Evolutionary conservation across 352 stramenopile species (phyloP), one percentile per base, ranked within the genome.

Genomic region (Phytophthora pisi): DNA sequence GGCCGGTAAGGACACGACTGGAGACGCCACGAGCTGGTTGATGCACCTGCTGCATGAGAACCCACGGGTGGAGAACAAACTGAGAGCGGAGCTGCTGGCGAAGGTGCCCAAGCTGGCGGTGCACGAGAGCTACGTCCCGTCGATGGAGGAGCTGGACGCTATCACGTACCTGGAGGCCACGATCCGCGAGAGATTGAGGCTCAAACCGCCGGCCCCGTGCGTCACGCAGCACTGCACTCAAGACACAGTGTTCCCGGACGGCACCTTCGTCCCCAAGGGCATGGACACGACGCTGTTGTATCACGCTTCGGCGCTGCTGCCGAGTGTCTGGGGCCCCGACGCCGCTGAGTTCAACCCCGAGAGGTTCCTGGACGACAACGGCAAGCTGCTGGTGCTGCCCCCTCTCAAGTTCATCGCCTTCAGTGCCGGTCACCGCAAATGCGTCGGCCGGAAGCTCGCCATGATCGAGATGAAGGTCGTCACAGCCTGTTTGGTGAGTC

Each of bases 381-480:
- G 66, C 4, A 81, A 71, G 26, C 60, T 79, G 1, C 4, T 79
- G 1, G 28, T 70, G 8, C 11, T 81, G 18, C 76, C 76, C 2
- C 57, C 70, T 0, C 49, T 64, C 52, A 78, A 78, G 6, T 78
- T 79, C 45, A 78, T 70, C 24, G 73, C 76, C 10, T 84, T 84
- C 36, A 79, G 70, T 60, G 66, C 65, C 24, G 76, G 76, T 0
- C 76, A 66, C 15, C 76, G 73, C 38, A 64, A 72, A 49, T 84
- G 70, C n/a, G 64, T 79, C 13, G 72, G 72, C 13, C 57, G 47
- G 38, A 71, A 81, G 18, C 52, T 97, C 3, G 88, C 89, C 6
- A 72, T 95, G 70, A 61, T 95, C 5, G 81, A 96, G 70, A 89
- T 94, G 70, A 93, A 95, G 49, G 70, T 92, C 26, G 72, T 90